Percentiles rank a stretch among this genome's conserved stretches.
These are phyloP conservation scores for Peronospora destructor DNA, from an alignment of 352 stramenopile species.

Conservation along the genomic window DNA sequence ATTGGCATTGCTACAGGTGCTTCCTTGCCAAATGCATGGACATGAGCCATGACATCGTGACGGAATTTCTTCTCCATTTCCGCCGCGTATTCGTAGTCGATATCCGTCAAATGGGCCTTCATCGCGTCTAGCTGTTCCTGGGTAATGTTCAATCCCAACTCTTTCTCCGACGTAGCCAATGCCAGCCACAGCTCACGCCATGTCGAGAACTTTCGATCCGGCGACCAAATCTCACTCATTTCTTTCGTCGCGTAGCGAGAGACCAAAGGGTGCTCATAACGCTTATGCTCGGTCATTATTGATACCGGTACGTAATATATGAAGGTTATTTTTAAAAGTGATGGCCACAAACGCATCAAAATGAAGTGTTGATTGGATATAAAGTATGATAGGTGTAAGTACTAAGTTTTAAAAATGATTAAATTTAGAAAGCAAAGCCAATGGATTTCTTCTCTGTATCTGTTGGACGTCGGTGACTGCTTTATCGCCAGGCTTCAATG, in stretches of 20 bases:
- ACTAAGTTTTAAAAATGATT: no score
- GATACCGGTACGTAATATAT: neutral
- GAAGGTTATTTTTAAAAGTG: no score
- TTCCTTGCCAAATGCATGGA: slow-evolving; percentile 96
- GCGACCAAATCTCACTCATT: slow-evolving; percentile 98
- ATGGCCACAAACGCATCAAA: no score
- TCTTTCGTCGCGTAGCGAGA: slow-evolving; percentile 97
- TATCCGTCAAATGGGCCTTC: slow-evolving; percentile 91
- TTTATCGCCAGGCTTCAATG: slow-evolving; percentile 28
- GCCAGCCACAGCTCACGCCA: slow-evolving; percentile 98
- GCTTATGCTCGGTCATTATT: slow-evolving; percentile 51
- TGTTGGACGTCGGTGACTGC: slow-evolving; percentile 1
- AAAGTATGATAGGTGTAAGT: no score
- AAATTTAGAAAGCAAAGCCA: no score
- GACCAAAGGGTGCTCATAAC: slow-evolving; percentile 87
- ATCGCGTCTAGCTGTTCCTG: slow-evolving; percentile 97
- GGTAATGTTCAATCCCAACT: slow-evolving; percentile 95
- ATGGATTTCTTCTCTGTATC: no score
- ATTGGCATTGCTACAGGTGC: slow-evolving; percentile 96
- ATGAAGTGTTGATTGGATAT: no score
- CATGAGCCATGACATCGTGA: slow-evolving; percentile 99
- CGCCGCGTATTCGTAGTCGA: slow-evolving; percentile 96
- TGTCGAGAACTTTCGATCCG: slow-evolving; percentile 98
- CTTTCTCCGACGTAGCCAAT: slow-evolving; percentile 94
- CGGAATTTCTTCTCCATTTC: slow-evolving; percentile 98